Evolutionary conservation across 2,329 filamentous ascomycete species (phyloP).

Genomic region (Alternaria gansuensis): DNA sequence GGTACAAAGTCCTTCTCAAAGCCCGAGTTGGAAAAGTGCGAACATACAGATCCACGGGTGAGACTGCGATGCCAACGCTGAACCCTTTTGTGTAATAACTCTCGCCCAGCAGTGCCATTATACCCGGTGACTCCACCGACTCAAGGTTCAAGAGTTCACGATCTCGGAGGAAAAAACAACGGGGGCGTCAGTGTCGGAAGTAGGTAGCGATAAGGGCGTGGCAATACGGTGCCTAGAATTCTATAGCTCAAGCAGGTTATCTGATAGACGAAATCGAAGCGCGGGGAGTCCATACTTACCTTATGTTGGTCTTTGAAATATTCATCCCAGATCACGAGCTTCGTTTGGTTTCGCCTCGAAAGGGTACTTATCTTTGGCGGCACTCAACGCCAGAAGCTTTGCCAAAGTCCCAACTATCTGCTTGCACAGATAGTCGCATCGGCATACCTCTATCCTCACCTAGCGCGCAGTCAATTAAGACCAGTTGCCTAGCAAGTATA

Average conservation of each 20-base stretch:
- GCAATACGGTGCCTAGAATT: not conserved
- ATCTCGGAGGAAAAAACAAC: not conserved
- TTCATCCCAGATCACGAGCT: conserved; percentile 1
- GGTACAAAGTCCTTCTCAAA: too few relatives aligned
- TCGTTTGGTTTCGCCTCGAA: conserved; percentile 6
- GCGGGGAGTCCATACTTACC: not conserved
- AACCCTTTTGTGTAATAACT: too few relatives aligned
- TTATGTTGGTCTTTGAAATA: not conserved
- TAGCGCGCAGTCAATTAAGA: conserved; percentile 13
- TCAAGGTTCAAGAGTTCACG: not conserved
- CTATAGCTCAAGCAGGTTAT: not conserved
- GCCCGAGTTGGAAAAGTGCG: too few relatives aligned
- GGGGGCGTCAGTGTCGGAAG: too few relatives aligned
- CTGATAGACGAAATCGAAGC: not conserved
- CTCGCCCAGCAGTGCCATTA: too few relatives aligned
- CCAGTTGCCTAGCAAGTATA: conserved; percentile 11
- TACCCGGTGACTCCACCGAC: too few relatives aligned
- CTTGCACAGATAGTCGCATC: conserved; percentile 3
- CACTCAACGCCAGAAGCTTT: conserved; percentile 10
- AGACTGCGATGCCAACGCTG: too few relatives aligned
- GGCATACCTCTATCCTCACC: not conserved
- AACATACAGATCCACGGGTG: too few relatives aligned
- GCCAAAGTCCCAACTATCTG: conserved; percentile 9
- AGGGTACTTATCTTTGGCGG: conserved; percentile 12
- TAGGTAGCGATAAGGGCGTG: too few relatives aligned